Conservation (phyloP, 148 eudicot species). For the Fagopyrum esculentum region DNA sequence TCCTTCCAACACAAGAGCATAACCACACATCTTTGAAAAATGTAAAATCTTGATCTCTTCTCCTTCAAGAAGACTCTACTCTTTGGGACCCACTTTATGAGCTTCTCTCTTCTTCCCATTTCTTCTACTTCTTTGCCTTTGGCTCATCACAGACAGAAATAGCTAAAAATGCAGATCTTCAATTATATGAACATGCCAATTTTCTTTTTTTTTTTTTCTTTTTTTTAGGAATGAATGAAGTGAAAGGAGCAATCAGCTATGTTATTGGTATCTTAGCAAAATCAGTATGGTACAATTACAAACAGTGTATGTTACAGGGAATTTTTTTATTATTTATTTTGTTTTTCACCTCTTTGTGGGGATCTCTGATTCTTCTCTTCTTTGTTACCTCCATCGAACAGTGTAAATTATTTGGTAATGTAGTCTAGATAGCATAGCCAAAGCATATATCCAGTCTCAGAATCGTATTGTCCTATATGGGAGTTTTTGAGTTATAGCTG, state of each 20-base stretch:
- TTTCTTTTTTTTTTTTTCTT: not conserved
- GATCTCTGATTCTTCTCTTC: not conserved
- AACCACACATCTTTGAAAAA: conserved; percentile 35
- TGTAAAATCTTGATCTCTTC: conserved; percentile 39
- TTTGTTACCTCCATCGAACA: not conserved
- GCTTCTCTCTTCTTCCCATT: not conserved
- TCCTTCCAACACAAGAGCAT: conserved; percentile 54
- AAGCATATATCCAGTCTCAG: not conserved
- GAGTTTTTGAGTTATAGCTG: no score
- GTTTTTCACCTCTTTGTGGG: not conserved
- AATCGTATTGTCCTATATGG: not conserved
- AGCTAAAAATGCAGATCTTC: not conserved
- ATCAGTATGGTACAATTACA: not conserved
- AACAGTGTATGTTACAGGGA: not conserved
- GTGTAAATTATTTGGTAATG: not conserved
- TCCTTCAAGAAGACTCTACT: conserved; percentile 26
- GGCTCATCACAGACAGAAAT: not conserved
- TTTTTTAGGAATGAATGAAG: not conserved
- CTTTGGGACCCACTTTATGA: conserved; percentile 16
- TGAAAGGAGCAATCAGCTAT: not conserved
- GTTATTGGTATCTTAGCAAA: not conserved
- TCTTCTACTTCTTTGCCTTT: not conserved
- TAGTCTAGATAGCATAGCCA: not conserved
- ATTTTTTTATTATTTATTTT: not conserved
- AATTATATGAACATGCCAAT: not conserved